These are phyloP conservation scores for Trichoderma semiorbis DNA, from an alignment of 2,329 filamentous ascomycete genomes.

Conservation along the genomic window DNA sequence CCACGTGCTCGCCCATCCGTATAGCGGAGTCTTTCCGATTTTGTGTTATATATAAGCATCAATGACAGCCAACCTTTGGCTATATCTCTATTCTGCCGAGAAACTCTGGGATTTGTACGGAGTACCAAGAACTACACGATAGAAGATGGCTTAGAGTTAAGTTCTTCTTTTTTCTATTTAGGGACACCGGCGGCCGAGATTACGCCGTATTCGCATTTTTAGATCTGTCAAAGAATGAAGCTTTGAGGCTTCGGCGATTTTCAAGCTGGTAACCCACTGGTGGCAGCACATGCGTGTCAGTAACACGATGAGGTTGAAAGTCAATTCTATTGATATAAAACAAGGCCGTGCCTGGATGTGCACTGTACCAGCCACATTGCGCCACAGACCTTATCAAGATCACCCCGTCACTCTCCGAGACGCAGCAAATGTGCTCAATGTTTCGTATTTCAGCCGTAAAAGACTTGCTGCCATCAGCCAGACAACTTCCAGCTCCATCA, in stretches of 20 bases:
- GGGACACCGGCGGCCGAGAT: not conserved
- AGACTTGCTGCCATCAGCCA: not conserved
- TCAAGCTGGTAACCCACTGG: not conserved
- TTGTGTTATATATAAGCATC: not conserved
- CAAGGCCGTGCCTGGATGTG: not conserved
- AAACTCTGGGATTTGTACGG: not conserved
- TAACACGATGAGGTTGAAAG: not conserved
- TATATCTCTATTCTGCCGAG: not conserved
- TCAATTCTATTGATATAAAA: not conserved
- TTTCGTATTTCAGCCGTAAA: not conserved
- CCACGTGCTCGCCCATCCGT: not conserved
- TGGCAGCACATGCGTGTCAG: not conserved
- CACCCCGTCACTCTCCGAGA: not conserved
- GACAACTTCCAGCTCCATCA: not conserved
- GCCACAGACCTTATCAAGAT: not conserved
- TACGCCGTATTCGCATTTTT: not conserved
- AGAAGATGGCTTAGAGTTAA: not conserved
- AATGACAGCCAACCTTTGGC: not conserved
- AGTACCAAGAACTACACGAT: not conserved
- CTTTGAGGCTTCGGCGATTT: not conserved
- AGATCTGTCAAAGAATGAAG: not conserved
- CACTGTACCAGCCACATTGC: not conserved
- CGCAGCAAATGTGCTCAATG: not conserved
- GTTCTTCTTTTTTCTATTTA: not conserved
- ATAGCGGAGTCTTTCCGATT: not conserved